These are phyloP conservation scores for Basipetospora chlamydospora DNA, from an alignment of 2,329 filamentous ascomycete species.

Conservation along the genomic window DNA sequence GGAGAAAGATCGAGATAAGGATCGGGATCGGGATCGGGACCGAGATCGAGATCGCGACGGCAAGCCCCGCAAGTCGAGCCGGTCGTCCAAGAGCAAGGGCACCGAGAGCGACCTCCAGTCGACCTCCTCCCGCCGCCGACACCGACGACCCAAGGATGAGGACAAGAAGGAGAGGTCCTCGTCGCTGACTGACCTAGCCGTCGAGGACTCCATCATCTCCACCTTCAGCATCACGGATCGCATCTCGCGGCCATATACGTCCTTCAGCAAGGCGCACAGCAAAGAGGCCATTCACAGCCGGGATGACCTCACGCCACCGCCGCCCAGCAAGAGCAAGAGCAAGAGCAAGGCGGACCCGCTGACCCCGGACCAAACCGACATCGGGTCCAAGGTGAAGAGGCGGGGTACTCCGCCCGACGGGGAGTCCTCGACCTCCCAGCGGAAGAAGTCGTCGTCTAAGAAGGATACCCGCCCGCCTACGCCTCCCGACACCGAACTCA, in stretches of 20 bases:
- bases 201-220: constrained; percentile 26
- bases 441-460: constrained; percentile 6
- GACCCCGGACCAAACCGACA: constrained; percentile 60
- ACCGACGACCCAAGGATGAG: constrained; percentile 19
- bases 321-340: too few species aligned
- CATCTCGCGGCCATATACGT: constrained; percentile 56
- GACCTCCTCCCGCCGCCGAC: constrained; percentile 11
- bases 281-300: constrained; percentile 64
- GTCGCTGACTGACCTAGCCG: constrained; percentile 34
- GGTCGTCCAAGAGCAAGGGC: constrained; percentile 4
- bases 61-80: constrained; percentile 3
- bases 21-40: too few species aligned
- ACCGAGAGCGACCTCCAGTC: constrained; percentile 6
- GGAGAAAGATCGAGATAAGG: constrained; percentile 3
- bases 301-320: constrained; percentile 34
- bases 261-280: constrained; percentile 81
- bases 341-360: constrained; percentile 28
- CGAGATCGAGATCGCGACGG: too few species aligned
- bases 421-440: constrained; percentile 20
- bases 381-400: constrained; percentile 34
- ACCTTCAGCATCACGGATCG: constrained; percentile 26
- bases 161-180: constrained; percentile 14
- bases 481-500: constrained; percentile 48
- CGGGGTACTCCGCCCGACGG: too few species aligned
- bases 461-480: constrained; percentile 40